Evolutionary conservation across 805 yeast genomes (phyloP), one percentile per base, ranked within the genome.

Genomic region (Ogataea pignaliae): DNA sequence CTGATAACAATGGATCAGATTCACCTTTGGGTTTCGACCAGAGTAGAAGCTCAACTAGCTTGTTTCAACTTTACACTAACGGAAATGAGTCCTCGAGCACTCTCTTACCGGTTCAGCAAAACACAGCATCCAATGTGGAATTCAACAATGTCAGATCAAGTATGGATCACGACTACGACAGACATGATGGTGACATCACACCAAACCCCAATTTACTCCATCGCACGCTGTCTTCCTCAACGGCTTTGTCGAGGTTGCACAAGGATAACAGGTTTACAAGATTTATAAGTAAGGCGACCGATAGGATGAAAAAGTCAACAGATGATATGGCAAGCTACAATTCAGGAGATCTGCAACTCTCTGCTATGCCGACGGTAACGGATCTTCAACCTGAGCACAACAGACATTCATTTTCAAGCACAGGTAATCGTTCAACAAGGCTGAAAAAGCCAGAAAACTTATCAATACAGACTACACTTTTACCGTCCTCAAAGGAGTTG

Each of bases 101-200:
- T 2, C 38, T 54, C 3, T 29, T 53, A 11, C 54, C 59, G 3
- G 36, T 49, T 44, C 48, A 54, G 42, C 50, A 57, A 49, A 45
- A 56, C 46, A 45, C 59, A 6, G 55, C 53, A 16, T 48, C 63
- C 13, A 59, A 56, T 41, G 68, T 64, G n/a, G 69, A 63, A 42
- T 64, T 64, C 48, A 63, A 54, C 39, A 64, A 64, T 43, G 60
- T 63, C 6, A 44, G 64, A 15, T 30, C 54, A 11, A 51, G 54
- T 35, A 34, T 45, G 13, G 57, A 45, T 26, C 36, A 21, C 14
- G 42, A 26, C 10, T 36, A 36, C 17, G 49, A 42, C 13, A 12
- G 9, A 3, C 14, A 13, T n/a, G 33, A 30, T 5, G 14, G 14
- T 30, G 33, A 30, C 33, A 30, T 5, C 33, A n/a, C 37, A 8